Evolutionary conservation across 2,329 filamentous ascomycete genomes (phyloP).

Genomic region (Fusarium clavum): DNA sequence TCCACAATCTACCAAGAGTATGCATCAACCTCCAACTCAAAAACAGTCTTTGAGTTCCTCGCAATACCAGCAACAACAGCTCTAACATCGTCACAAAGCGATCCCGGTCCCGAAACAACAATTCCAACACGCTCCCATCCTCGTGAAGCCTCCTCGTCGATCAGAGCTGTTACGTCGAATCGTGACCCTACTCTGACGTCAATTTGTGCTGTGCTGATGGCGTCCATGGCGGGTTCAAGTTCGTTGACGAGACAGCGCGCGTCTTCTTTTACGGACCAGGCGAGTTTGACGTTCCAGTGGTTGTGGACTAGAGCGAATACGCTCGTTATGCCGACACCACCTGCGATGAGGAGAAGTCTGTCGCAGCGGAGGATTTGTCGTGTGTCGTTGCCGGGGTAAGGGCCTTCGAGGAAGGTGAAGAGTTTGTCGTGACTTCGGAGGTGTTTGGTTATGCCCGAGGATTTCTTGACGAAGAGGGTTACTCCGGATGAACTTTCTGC

Average conservation of each 20-base stretch:
- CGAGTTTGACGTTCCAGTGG: conserved; percentile 21
- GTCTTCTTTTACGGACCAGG: conserved; percentile 7
- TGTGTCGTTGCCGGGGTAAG: conserved; percentile 1
- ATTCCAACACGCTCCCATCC: conserved; percentile 21
- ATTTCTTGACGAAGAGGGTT: conserved; percentile 14
- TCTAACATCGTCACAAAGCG: conserved; percentile 10
- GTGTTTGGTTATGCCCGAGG: conserved; percentile 7
- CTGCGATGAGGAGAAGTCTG: conserved; percentile 16
- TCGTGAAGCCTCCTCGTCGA: conserved; percentile 1
- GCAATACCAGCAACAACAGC: conserved; percentile 14
- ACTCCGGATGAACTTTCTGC: conserved; percentile 13
- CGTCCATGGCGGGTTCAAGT: conserved; percentile 13
- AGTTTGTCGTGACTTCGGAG: conserved; percentile 9
- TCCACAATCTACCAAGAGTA: conserved; percentile 5
- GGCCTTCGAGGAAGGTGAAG: conserved; percentile 10
- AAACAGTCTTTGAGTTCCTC: conserved; percentile 6
- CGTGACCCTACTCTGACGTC: conserved; percentile 9
- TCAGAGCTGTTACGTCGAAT: background rate
- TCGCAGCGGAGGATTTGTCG: conserved; percentile 8
- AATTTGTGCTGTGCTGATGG: background rate
- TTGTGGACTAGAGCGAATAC: background rate
- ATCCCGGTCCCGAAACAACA: conserved; percentile 14
- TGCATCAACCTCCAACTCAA: conserved; percentile 22
- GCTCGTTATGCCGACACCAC: conserved; percentile 18
- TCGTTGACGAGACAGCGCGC: conserved; percentile 14